Evolutionary conservation across 2,329 filamentous ascomycete species (phyloP).

Genomic region (Teratosphaeria viscida): DNA sequence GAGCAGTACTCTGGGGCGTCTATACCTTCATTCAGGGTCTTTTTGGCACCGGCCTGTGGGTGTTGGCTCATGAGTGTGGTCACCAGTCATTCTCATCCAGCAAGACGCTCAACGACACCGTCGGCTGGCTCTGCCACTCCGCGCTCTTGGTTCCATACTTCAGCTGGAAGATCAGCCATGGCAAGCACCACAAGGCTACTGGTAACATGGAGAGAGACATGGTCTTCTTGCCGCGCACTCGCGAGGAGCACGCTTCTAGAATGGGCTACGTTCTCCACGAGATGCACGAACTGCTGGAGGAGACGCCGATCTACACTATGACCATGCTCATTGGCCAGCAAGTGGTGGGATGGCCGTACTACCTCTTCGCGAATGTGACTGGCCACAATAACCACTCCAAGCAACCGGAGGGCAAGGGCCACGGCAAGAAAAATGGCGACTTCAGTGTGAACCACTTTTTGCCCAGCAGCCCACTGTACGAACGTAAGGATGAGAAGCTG

Average conservation of each 20-base stretch:
- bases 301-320: slow-evolving; percentile 79
- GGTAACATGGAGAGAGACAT: slow-evolving; percentile 96
- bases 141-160: slow-evolving; percentile 89
- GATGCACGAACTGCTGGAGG: slow-evolving; percentile 80
- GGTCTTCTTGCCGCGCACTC: slow-evolving; percentile 94
- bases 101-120: slow-evolving; percentile 78
- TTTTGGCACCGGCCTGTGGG: slow-evolving; percentile 89
- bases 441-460: slow-evolving; percentile 92
- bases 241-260: slow-evolving; percentile 66
- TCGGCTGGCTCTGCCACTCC: slow-evolving; percentile 87
- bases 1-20: slow-evolving; percentile 54
- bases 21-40: slow-evolving; percentile 81
- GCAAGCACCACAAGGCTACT: slow-evolving; percentile 99
- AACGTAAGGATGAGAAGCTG: slow-evolving; percentile 78
- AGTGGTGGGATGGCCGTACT: slow-evolving; percentile 85
- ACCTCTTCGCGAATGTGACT: slow-evolving; percentile 83
- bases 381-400: slow-evolving; percentile 90
- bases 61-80: slow-evolving; percentile 94
- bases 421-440: slow-evolving; percentile 79
- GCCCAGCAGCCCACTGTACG: slow-evolving; percentile 78
- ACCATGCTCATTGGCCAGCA: slow-evolving; percentile 71
- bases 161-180: slow-evolving; percentile 98
- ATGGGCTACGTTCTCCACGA: slow-evolving; percentile 69
- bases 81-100: slow-evolving; percentile 95
- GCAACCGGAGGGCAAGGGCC: slow-evolving; percentile 85